Evolutionary conservation across 441 rosid genomes (phyloP).

Genomic region (Biscutella auriculata): DNA sequence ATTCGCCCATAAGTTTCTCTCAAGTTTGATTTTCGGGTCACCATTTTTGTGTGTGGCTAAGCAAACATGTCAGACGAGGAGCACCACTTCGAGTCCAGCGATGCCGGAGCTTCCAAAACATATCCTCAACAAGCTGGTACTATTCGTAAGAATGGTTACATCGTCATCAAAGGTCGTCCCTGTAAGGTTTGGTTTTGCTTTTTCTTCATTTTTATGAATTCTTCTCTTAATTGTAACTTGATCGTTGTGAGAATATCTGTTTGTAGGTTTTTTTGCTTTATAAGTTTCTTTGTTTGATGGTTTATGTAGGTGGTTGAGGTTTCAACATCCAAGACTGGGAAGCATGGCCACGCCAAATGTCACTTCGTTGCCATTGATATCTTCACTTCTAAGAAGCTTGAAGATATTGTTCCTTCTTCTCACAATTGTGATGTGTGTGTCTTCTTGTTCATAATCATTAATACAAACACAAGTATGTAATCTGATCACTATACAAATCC

Average conservation of each 20-base stretch:
- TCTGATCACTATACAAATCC: no score
- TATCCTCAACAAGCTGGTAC: constrained; percentile 82
- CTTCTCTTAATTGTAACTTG: no score
- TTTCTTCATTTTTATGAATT: no score
- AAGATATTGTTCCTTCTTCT: constrained; percentile 93
- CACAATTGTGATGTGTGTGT: constrained; percentile 76
- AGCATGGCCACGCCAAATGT: constrained; percentile 97
- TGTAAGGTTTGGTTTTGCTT: constrained; percentile 46
- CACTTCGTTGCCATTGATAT: constrained; percentile 91
- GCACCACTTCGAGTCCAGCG: constrained; percentile 90
- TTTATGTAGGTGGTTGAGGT: constrained; percentile 72
- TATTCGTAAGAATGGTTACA: constrained; percentile 78
- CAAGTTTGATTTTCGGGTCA: no score
- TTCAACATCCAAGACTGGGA: constrained; percentile 88
- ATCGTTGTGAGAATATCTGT: no score
- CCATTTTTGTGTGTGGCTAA: no score
- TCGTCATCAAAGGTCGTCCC: constrained; percentile 80
- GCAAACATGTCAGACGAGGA: constrained; percentile 86
- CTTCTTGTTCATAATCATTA: no score
- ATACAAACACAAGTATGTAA: no score
- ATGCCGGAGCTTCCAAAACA: constrained; percentile 85
- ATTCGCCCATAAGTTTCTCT: no score
- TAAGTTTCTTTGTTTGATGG: no score
- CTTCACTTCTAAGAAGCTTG: constrained; percentile 83
- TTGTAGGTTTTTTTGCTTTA: no score